phyloP scores from a whole-genome alignment of 495 filamentous ascomycete species.

The Tuber brumale region DNA sequence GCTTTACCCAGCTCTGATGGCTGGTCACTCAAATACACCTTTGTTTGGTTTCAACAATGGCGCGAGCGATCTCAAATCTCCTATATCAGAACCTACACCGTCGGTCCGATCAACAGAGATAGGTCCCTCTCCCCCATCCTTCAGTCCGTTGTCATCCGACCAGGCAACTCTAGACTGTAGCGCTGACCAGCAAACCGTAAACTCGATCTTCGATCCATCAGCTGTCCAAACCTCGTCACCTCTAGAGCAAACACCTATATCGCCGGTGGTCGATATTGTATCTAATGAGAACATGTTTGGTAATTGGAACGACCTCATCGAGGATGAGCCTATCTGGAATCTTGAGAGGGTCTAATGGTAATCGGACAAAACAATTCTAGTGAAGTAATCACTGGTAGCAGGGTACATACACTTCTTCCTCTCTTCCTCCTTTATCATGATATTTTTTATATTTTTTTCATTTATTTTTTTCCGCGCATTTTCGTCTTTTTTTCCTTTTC shows the following conservation, averaged over 20 bases:
- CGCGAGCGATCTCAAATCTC: conserved; percentile 16
- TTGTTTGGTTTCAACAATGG: conserved; percentile 27
- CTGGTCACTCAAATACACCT: conserved; percentile 40
- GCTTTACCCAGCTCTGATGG: conserved; percentile 47
- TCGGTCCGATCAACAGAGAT: conserved; percentile 8
- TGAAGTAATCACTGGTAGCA: conserved; percentile 26
- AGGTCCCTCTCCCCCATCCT: conserved; percentile 17
- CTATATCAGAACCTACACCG: conserved; percentile 20
- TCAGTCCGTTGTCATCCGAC: conserved; percentile 22
- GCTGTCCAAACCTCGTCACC: conserved; percentile 22
- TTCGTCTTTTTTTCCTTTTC: neutral
- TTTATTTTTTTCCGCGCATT: conserved; percentile 5
- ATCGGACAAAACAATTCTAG: conserved; percentile 2
- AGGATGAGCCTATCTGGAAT: neutral
- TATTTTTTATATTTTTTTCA: conserved; percentile 8
- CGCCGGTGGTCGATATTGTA: conserved; percentile 11
- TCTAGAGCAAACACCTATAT: conserved; percentile 22
- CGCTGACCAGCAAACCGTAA: conserved; percentile 22
- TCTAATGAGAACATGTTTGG: neutral
- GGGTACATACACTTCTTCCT: conserved; percentile 23
- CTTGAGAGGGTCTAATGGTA: conserved; percentile 19
- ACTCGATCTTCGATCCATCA: neutral
- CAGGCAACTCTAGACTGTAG: conserved; percentile 18
- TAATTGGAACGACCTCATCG: neutral
- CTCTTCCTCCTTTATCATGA: conserved; percentile 8